These are phyloP conservation scores for Solanum etuberosum DNA, from an alignment of 257 asterid species.

Conservation along the genomic window DNA sequence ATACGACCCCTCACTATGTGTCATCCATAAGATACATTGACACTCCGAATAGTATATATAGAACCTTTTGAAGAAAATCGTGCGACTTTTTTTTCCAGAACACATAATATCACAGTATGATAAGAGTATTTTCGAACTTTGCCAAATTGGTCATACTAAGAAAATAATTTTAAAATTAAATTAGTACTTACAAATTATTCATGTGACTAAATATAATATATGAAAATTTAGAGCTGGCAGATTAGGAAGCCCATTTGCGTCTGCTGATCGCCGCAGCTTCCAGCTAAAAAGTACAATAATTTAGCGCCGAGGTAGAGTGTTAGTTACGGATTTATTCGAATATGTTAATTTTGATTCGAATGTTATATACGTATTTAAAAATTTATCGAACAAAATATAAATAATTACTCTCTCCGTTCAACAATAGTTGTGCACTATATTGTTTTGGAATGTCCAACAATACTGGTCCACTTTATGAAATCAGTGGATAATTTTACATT, in stretches of 20 bases:
- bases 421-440: accelerated
- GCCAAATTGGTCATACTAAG: neutral
- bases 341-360: neutral
- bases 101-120: conserved; percentile 21
- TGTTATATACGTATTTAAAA: no score
- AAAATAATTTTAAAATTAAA: neutral
- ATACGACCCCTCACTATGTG: neutral
- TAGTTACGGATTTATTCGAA: neutral
- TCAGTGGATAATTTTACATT: no score
- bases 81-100: neutral
- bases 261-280: neutral
- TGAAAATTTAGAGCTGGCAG: neutral
- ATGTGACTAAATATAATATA: neutral
- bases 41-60: neutral
- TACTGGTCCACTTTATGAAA: no score
- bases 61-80: neutral
- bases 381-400: no score
- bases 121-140: conserved; percentile 4
- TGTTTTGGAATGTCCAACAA: no score
- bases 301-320: neutral
- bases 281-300: neutral
- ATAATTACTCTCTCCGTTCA: accelerated
- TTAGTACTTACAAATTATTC: neutral
- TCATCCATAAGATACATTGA: neutral
- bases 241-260: neutral